Evolutionary conservation across 805 yeast genomes (phyloP).

Genomic region (Candida maris): DNA sequence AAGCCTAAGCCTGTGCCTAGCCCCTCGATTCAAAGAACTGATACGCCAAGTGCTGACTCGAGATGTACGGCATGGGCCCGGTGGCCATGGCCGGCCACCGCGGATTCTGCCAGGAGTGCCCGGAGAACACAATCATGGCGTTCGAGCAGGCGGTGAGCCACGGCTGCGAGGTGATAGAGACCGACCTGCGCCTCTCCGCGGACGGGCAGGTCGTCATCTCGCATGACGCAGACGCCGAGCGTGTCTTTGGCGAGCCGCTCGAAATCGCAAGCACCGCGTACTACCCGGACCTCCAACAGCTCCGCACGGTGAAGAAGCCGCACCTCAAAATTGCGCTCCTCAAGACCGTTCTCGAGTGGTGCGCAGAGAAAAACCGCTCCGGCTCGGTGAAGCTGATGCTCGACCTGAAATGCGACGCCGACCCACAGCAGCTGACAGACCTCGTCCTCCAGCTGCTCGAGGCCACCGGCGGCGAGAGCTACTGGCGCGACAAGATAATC

Average conservation of each 20-base stretch:
- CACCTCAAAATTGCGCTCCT: conserved; percentile 32
- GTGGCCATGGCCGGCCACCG: conserved; percentile 10
- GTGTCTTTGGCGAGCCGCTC: conserved; percentile 31
- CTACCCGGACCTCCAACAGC: conserved; percentile 23
- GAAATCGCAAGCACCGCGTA: conserved; percentile 27
- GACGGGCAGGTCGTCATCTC: conserved; percentile 33
- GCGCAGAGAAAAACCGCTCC: conserved; percentile 39
- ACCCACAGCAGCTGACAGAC: conserved; percentile 25
- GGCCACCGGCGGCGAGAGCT: conserved; percentile 19
- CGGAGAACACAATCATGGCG: conserved; percentile 36
- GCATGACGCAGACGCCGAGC: conserved; percentile 32
- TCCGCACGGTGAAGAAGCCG: conserved; percentile 31
- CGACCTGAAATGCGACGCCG: conserved; percentile 33
- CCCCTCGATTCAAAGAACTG: not conserved
- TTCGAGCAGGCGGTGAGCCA: conserved; percentile 32
- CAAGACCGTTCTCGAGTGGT: conserved; percentile 31
- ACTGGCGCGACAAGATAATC: conserved; percentile 33
- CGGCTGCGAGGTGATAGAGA: conserved; percentile 34
- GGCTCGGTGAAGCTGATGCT: conserved; percentile 37
- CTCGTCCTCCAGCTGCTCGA: conserved; percentile 24
- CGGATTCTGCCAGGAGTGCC: conserved; percentile 26
- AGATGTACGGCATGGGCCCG: too few relatives aligned
- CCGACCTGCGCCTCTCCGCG: conserved; percentile 35
- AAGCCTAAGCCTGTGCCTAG: too few relatives aligned
- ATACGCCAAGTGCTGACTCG: conserved; percentile 1